A percentile compares a stretch with the other conserved stretches of the same genome.
Conservation (phyloP, 441 rosid species). For the Metrosideros polymorpha region DNA sequence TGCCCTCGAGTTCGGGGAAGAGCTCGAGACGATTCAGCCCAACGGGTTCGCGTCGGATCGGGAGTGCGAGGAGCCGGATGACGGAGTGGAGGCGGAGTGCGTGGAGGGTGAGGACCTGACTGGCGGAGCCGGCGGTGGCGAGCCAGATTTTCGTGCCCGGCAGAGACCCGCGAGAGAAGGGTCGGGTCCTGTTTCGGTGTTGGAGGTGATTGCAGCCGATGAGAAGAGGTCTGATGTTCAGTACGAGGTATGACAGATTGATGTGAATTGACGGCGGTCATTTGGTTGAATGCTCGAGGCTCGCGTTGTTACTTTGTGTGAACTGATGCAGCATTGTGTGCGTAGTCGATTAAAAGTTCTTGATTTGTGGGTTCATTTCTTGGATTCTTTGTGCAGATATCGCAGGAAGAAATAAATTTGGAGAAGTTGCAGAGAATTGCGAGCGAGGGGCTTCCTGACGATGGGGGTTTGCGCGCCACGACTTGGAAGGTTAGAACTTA, state of each 20-base stretch:
- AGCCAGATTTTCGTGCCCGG: slow-evolving; percentile 7
- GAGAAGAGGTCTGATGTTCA: slow-evolving; percentile 62
- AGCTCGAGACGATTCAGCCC: slow-evolving; percentile 44
- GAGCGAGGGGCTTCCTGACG: slow-evolving; percentile 42
- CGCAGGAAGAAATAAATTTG: slow-evolving; percentile 49
- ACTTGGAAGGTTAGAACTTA: slow-evolving; percentile 53
- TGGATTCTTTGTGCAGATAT: slow-evolving; percentile 21
- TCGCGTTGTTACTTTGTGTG: not conserved
- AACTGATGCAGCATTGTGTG: not conserved
- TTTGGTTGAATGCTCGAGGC: not conserved
- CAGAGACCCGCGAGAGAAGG: slow-evolving; percentile 20
- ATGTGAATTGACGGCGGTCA: not conserved
- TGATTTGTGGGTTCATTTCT: not conserved
- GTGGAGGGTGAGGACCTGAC: not conserved
- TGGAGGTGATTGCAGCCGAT: slow-evolving; percentile 35
- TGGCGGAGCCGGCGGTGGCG: not conserved
- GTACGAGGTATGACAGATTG: slow-evolving; percentile 34
- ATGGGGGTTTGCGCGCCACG: slow-evolving; percentile 47
- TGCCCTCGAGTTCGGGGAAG: slow-evolving; percentile 39
- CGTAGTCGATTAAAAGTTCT: not conserved
- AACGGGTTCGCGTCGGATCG: slow-evolving; percentile 16
- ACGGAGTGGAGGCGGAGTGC: not conserved
- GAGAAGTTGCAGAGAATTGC: slow-evolving; percentile 52
- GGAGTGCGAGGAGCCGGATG: not conserved
- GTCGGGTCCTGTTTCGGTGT: slow-evolving; percentile 14